Percentiles rank a stretch among this genome's conserved stretches.
phyloP scores from a whole-genome alignment of 768 basidiomycete species.

The Boletus vinaceobasis region DNA sequence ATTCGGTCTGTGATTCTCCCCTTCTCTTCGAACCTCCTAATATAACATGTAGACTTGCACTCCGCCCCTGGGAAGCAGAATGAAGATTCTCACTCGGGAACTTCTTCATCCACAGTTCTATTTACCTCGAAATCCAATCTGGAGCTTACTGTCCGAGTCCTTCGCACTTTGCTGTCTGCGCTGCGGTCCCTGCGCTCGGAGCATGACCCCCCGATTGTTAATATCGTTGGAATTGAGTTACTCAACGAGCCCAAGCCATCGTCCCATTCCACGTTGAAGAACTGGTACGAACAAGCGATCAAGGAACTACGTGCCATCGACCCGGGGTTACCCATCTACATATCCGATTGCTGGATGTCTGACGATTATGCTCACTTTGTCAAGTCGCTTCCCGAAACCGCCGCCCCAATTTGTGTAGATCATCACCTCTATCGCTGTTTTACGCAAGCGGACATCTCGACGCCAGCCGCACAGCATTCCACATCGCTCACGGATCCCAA shows the following conservation, averaged over 20 bases:
- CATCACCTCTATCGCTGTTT: constrained; percentile 86
- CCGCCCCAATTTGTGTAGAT: constrained; percentile 59
- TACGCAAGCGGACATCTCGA: constrained; percentile 53
- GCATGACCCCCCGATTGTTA: constrained; percentile 35
- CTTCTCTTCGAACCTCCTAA: constrained; percentile 16
- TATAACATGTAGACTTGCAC: constrained; percentile 54
- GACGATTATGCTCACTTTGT: constrained; percentile 60
- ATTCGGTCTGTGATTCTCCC: constrained; percentile 44
- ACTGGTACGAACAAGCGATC: constrained; percentile 64
- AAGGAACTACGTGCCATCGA: constrained; percentile 48
- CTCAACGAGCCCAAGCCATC: constrained; percentile 58
- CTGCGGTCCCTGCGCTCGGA: constrained; percentile 49
- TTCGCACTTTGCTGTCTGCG: constrained; percentile 41
- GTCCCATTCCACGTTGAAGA: constrained; percentile 47
- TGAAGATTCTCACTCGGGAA: constrained; percentile 61
- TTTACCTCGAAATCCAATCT: constrained; percentile 50
- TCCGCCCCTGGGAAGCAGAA: constrained; percentile 78
- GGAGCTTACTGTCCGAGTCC: constrained; percentile 44
- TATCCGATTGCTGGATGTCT: constrained; percentile 74
- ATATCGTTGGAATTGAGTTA: constrained; percentile 56
- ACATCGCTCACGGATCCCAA: constrained; percentile 41
- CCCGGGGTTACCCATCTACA: constrained; percentile 60
- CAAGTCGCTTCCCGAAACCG: constrained; percentile 28
- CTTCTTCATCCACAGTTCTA: constrained; percentile 43
- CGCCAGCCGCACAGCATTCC: constrained; percentile 54